phyloP scores from a whole-genome alignment of 768 basidiomycete species.

The Pisolithus tinctorius region DNA sequence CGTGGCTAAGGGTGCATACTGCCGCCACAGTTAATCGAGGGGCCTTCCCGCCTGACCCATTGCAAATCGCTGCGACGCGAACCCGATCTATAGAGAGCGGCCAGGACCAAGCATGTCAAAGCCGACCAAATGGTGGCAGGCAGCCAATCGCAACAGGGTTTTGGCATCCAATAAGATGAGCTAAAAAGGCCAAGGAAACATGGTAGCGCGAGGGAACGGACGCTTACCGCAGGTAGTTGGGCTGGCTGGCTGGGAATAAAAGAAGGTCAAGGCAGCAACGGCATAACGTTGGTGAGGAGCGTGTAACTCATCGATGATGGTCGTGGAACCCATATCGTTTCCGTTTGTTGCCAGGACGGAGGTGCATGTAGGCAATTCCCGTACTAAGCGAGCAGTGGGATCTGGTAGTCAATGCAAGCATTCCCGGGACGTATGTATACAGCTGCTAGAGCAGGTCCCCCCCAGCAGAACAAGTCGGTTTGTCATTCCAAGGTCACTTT shows the following conservation, averaged over 20 bases:
- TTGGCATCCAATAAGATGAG: too few relatives aligned
- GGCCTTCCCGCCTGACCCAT: not conserved
- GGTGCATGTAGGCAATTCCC: slow-evolving; percentile 1
- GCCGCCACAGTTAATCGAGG: not conserved
- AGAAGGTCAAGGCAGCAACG: not conserved
- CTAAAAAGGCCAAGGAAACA: too few relatives aligned
- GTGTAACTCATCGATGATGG: not conserved
- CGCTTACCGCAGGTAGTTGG: not conserved
- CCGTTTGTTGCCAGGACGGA: not conserved
- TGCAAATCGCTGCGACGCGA: not conserved
- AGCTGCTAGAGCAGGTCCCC: too few relatives aligned
- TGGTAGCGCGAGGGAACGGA: not conserved
- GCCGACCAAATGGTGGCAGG: not conserved
- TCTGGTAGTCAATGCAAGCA: not conserved
- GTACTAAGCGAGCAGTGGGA: not conserved
- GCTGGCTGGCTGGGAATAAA: not conserved
- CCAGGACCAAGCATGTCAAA: not conserved
- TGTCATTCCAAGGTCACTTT: too few relatives aligned
- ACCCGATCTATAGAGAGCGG: not conserved
- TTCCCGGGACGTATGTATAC: not conserved
- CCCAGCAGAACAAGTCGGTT: too few relatives aligned
- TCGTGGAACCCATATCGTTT: not conserved
- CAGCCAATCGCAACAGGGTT: not conserved
- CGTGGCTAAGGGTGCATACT: not conserved
- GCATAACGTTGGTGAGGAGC: not conserved